Evolutionary conservation across 371 early-diverging fungal species (phyloP).

Genomic region (Mortierella sp.): DNA sequence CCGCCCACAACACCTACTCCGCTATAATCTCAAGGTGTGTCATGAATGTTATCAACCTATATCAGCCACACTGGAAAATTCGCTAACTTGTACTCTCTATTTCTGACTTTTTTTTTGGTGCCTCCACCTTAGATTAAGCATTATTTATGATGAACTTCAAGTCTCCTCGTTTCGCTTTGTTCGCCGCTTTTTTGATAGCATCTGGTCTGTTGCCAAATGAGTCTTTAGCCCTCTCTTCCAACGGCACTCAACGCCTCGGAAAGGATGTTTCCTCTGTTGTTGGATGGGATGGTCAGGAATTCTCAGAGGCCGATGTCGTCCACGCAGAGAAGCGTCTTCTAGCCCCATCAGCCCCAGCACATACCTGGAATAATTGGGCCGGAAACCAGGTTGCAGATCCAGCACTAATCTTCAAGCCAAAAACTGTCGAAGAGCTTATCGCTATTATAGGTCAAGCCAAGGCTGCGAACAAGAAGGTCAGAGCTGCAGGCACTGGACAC

Average conservation of each 20-base stretch:
- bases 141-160: background rate
- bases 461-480: constrained; percentile 22
- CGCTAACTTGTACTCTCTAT: too few species aligned
- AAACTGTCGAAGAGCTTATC: constrained; percentile 28
- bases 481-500: constrained; percentile 47
- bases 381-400: constrained; percentile 26
- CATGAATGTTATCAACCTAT: too few species aligned
- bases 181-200: background rate
- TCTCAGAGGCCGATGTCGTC: background rate
- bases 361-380: constrained; percentile 32
- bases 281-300: background rate
- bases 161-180: background rate
- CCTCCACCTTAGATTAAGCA: too few species aligned
- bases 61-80: too few species aligned
- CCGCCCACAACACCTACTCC: too few species aligned
- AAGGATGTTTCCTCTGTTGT: background rate
- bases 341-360: background rate
- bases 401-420: constrained; percentile 36
- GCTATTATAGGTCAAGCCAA: constrained; percentile 29
- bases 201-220: background rate
- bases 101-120: too few species aligned
- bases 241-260: background rate
- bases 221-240: background rate
- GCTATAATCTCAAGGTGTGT: too few species aligned
- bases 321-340: background rate